Evolutionary conservation across 1,139 yeast genomes (phyloP), one percentile per base, ranked within the genome.

Genomic region (Pichia sp.): DNA sequence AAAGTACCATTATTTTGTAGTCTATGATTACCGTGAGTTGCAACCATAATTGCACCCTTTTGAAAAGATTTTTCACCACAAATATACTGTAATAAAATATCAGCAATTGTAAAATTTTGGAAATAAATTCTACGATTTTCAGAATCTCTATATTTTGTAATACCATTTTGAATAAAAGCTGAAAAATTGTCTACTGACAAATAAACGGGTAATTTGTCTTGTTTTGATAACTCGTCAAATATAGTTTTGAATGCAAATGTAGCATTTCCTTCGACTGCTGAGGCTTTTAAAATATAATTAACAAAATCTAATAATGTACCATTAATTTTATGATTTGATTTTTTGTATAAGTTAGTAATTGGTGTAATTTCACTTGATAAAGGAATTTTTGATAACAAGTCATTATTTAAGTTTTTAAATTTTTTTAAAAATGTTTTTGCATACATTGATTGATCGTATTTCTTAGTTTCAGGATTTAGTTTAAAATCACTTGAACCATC

Each of bases 361-460:
- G 56, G 56, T 3, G 30, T 50, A 27, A 54, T 49, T 54, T 77
- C 80, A 50, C 75, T 67, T 2, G 81, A 66, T 56, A 86, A 69
- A 47, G 73, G 71, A 58, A 87, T 70, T 43, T 78, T 68, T 47
- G 73, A 64, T 55, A 87, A 75, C 7, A 74, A 63, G 2, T 68
- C 73, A 56, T 71, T 73, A 69, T 88, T 90, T 38, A 82, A 82
- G 48, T 73, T 73, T 50, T 78, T 72, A 52, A 84, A 71, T 67
- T 80, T 81, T 58, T 73, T 72, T 58, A 87, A 67, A 69, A 87
- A 76, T 53, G 77, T 74, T 62, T 81, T 81, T 53, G 87, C 73
- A 62, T 76, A 79, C 95, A 86, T 86, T 53, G 96, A 96, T 68
- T 90, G 96, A 51, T 81, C 84, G 66, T 82, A 88, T 49, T 73